Conservation (phyloP, 768 basidiomycete species). For the Podaxis sp. region DNA sequence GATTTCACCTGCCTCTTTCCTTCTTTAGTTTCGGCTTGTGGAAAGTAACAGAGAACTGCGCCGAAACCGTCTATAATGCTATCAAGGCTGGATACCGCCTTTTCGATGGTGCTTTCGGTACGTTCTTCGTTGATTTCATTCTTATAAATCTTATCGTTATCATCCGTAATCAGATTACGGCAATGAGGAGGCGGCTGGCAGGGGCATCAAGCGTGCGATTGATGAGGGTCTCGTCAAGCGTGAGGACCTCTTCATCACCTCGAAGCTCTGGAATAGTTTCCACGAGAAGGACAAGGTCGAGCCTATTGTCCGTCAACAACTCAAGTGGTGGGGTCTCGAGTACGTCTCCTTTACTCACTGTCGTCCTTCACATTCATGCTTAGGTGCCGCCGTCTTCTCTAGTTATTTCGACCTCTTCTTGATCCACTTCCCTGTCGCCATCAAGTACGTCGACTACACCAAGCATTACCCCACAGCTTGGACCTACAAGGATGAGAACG, state of each 20-base stretch:
- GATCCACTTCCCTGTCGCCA: slow-evolving; percentile 83
- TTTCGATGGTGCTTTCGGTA: slow-evolving; percentile 70
- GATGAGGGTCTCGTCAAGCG: slow-evolving; percentile 81
- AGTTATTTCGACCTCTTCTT: slow-evolving; percentile 77
- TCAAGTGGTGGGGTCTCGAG: slow-evolving; percentile 79
- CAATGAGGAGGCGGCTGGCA: slow-evolving; percentile 84
- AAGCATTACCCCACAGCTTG: slow-evolving; percentile 84
- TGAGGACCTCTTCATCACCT: slow-evolving; percentile 86
- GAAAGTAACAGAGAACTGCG: slow-evolving; percentile 48
- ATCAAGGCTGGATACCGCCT: slow-evolving; percentile 87
- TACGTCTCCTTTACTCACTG: slow-evolving; percentile 18
- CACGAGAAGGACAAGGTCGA: slow-evolving; percentile 76
- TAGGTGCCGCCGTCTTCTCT: background rate
- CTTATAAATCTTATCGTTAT: slow-evolving; percentile 9
- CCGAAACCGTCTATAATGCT: slow-evolving; percentile 78
- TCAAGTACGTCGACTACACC: slow-evolving; percentile 75
- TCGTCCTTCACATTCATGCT: background rate
- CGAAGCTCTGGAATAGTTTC: slow-evolving; percentile 92
- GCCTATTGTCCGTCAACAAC: slow-evolving; percentile 42
- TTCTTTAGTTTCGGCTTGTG: slow-evolving; percentile 29
- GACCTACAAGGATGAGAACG: slow-evolving; percentile 54
- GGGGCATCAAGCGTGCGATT: slow-evolving; percentile 77
- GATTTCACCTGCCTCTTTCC: background rate
- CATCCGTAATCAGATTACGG: slow-evolving; percentile 60
- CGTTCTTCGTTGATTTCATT: slow-evolving; percentile 3